Evolutionary conservation across 192 early-diverging fungal species (phyloP).

Genomic region (Coemansia sp.): DNA sequence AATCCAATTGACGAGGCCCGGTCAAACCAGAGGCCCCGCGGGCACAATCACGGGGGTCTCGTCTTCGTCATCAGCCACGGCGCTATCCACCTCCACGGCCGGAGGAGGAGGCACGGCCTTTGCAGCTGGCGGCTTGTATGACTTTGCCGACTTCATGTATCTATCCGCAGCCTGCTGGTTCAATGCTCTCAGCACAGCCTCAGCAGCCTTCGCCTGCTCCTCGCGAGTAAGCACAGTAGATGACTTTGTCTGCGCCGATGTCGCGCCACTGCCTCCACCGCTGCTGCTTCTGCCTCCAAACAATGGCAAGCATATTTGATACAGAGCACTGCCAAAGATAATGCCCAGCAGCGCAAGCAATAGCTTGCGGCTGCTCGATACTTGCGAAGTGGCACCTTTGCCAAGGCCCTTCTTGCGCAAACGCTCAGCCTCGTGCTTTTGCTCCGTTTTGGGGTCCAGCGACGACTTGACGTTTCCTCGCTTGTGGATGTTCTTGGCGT

Average conservation of each 20-base stretch:
- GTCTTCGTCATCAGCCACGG: neutral
- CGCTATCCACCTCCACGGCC: neutral
- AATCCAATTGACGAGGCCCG: neutral
- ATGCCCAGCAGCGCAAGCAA: slow-evolving; percentile 21
- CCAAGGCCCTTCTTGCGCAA: slow-evolving; percentile 36
- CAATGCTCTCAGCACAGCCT: slow-evolving; percentile 31
- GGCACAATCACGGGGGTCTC: slow-evolving; percentile 5
- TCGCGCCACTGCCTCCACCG: neutral
- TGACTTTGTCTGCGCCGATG: slow-evolving; percentile 4
- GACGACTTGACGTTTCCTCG: slow-evolving; percentile 38
- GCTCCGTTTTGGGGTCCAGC: slow-evolving; percentile 25
- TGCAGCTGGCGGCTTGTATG: slow-evolving; percentile 19
- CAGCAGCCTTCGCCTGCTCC: slow-evolving; percentile 40
- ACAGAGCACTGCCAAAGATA: slow-evolving; percentile 40
- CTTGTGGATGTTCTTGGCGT: slow-evolving; percentile 39
- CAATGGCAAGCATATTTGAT: slow-evolving; percentile 38
- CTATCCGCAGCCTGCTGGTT: slow-evolving; percentile 24
- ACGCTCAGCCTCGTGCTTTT: slow-evolving; percentile 23
- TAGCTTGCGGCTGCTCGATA: slow-evolving; percentile 14
- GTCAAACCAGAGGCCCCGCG: slow-evolving; percentile 10
- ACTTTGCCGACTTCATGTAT: slow-evolving; percentile 28
- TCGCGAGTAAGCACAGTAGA: slow-evolving; percentile 24
- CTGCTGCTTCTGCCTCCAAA: slow-evolving; percentile 14
- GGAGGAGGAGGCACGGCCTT: neutral
- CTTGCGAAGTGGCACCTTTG: slow-evolving; percentile 1